Evolutionary conservation across 2,329 filamentous ascomycete species (phyloP).

Genomic region (Verticillium isaacii): DNA sequence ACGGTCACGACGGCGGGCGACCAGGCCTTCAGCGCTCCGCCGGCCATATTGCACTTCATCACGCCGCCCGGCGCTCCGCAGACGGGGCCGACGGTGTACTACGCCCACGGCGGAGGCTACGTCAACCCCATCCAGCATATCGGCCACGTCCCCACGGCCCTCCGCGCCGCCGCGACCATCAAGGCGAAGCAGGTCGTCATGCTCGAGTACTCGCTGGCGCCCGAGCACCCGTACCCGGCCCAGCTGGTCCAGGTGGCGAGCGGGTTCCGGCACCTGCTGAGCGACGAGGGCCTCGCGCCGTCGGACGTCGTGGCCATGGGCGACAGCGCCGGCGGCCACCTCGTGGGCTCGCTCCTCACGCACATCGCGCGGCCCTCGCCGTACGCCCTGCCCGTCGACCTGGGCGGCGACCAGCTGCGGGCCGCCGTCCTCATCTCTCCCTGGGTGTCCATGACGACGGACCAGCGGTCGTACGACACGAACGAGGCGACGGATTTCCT

Average conservation of each 20-base stretch:
- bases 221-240: constrained; percentile 15
- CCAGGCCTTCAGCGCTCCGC: neutral
- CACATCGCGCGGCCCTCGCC: constrained; percentile 14
- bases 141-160: constrained; percentile 15
- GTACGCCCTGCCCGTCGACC: constrained; percentile 9
- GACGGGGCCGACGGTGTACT: constrained; percentile 11
- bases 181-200: constrained; percentile 11
- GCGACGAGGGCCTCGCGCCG: constrained; percentile 1
- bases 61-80: constrained; percentile 1
- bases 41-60: constrained; percentile 13
- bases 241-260: constrained; percentile 16
- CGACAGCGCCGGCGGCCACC: constrained; percentile 17
- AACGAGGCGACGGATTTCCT: constrained; percentile 15
- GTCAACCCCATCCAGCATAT: constrained; percentile 10
- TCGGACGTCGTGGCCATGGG: constrained; percentile 15
- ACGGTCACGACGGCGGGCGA: neutral
- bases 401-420: constrained; percentile 4
- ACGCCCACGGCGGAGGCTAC: constrained; percentile 19
- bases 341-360: constrained; percentile 13
- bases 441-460: constrained; percentile 13
- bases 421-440: constrained; percentile 14
- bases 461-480: constrained; percentile 10
- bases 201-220: constrained; percentile 17
- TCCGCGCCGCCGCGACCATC: constrained; percentile 7
- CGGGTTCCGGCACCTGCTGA: constrained; percentile 13